Evolutionary conservation across 2,329 filamentous ascomycete genomes (phyloP).

Genomic region (Fusarium lateritium): DNA sequence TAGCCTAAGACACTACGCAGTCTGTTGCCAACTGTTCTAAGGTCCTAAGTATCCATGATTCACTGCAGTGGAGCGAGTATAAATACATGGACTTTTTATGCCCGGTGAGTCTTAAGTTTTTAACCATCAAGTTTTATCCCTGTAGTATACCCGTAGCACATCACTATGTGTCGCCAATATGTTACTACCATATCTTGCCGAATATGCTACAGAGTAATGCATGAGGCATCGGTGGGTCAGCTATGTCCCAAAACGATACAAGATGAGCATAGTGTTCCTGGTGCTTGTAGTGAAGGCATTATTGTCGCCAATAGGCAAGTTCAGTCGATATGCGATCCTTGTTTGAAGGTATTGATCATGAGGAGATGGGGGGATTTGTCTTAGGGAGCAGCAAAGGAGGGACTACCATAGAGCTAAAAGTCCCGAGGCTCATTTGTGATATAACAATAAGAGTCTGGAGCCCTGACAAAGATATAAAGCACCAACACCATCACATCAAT

Average conservation of each 20-base stretch:
- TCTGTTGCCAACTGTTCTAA: too few species aligned
- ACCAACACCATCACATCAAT: background rate
- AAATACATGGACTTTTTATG: too few species aligned
- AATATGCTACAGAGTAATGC: background rate
- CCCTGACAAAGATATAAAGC: too few species aligned
- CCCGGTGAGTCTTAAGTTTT: too few species aligned
- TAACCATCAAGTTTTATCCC: too few species aligned
- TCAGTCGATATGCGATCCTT: background rate
- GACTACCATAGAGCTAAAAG: too few species aligned
- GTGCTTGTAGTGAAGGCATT: background rate
- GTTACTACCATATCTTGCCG: background rate
- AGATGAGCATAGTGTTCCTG: background rate
- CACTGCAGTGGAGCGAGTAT: too few species aligned
- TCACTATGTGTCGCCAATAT: background rate
- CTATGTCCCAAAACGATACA: background rate
- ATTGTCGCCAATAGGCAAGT: background rate
- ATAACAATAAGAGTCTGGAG: too few species aligned
- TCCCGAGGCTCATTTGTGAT: too few species aligned
- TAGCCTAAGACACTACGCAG: too few species aligned
- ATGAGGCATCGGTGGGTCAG: background rate
- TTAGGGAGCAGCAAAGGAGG: background rate
- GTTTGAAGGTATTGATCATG: background rate
- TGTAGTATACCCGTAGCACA: too few species aligned
- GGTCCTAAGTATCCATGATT: too few species aligned
- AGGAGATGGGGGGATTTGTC: background rate